Evolutionary conservation across 2,329 filamentous ascomycete species (phyloP).

Genomic region (Fusarium longipes): DNA sequence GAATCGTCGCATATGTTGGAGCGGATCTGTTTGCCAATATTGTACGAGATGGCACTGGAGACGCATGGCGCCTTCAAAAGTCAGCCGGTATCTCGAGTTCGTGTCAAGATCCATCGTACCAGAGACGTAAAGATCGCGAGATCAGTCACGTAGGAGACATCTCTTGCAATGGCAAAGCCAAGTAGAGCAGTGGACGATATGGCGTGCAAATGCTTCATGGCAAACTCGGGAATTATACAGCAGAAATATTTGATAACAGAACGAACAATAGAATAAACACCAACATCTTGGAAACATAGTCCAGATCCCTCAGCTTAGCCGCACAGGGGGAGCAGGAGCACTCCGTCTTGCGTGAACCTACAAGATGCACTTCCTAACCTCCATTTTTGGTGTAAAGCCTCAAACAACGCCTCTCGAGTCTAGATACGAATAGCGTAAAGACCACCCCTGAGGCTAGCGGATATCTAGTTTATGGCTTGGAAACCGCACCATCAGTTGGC

Average conservation of each 20-base stretch:
- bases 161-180: slow-evolving; percentile 25
- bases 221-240: not conserved
- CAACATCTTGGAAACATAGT: slow-evolving; percentile 10
- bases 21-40: slow-evolving; percentile 57
- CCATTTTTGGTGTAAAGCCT: slow-evolving; percentile 26
- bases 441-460: slow-evolving; percentile 44
- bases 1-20: slow-evolving; percentile 56
- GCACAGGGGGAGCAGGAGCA: slow-evolving; percentile 10
- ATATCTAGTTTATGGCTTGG: slow-evolving; percentile 37
- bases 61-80: slow-evolving; percentile 61
- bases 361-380: slow-evolving; percentile 18
- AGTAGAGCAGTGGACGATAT: slow-evolving; percentile 18
- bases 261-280: slow-evolving; percentile 5
- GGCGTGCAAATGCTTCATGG: slow-evolving; percentile 41
- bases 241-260: not conserved
- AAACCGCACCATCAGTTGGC: slow-evolving; percentile 33
- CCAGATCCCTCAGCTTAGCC: not conserved
- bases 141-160: slow-evolving; percentile 59
- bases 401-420: slow-evolving; percentile 32
- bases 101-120: slow-evolving; percentile 47
- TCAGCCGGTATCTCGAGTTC: not conserved
- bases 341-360: slow-evolving; percentile 7
- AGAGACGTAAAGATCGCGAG: slow-evolving; percentile 56
- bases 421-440: slow-evolving; percentile 31
- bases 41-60: slow-evolving; percentile 57